A percentile compares a stretch with the other conserved stretches of the same genome.
Conservation (phyloP, 1,284 basidiomycete genomes). For the Ustilago trichophora region DNA sequence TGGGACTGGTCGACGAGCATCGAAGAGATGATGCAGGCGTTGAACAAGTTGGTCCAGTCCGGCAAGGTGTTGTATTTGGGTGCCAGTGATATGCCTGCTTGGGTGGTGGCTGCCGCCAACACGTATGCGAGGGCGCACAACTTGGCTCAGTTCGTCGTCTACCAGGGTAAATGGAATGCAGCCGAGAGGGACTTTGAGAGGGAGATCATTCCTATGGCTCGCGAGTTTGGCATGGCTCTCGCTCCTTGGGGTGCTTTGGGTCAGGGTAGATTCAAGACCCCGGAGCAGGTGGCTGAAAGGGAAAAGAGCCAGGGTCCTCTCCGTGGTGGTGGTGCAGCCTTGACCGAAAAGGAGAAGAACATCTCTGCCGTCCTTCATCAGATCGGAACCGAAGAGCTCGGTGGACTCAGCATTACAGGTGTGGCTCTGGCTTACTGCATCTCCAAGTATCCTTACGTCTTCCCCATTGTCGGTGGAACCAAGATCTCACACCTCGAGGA, state of each 20-base stretch:
- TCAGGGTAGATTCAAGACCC: slow-evolving; percentile 68
- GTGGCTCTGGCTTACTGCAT: slow-evolving; percentile 47
- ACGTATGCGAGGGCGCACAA: slow-evolving; percentile 71
- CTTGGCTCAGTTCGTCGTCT: slow-evolving; percentile 72
- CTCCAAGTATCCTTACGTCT: slow-evolving; percentile 40
- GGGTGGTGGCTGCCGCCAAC: slow-evolving; percentile 72
- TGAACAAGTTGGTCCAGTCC: slow-evolving; percentile 69
- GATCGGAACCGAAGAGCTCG: slow-evolving; percentile 48
- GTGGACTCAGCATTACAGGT: slow-evolving; percentile 32
- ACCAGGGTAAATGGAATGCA: slow-evolving; percentile 73
- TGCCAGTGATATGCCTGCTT: slow-evolving; percentile 71
- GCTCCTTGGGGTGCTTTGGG: slow-evolving; percentile 72
- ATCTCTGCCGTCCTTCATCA: slow-evolving; percentile 52
- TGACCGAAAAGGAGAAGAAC: slow-evolving; percentile 45
- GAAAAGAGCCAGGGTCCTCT: slow-evolving; percentile 47
- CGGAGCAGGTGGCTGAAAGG: slow-evolving; percentile 43
- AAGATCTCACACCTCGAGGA: slow-evolving; percentile 52
- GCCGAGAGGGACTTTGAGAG: slow-evolving; percentile 71
- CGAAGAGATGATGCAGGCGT: slow-evolving; percentile 72
- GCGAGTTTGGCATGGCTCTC: slow-evolving; percentile 69
- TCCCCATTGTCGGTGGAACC: slow-evolving; percentile 52
- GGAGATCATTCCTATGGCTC: slow-evolving; percentile 74
- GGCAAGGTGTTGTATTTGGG: slow-evolving; percentile 71
- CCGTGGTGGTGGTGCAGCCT: slow-evolving; percentile 37
- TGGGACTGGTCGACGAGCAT: slow-evolving; percentile 71